Base-by-base conservation (phyloP, 75 land plant species). In the Picea glauca region DNA sequence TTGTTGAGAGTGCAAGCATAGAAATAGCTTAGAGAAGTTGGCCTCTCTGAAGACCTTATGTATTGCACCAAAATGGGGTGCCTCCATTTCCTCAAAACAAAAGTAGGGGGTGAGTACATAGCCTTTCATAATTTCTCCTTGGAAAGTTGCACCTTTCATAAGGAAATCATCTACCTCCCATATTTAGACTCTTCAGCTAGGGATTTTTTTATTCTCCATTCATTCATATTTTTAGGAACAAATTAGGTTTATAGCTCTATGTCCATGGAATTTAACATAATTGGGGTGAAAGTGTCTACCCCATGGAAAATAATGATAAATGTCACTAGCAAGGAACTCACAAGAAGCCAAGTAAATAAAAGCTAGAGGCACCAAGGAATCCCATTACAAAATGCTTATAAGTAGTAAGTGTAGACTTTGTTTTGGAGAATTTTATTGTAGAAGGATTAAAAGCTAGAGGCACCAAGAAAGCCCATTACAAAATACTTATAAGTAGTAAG, bases 1-100 rank as follows among this genome's bases (percentile, higher is more conserved):
- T 14, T 85, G 63, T 17, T 79, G 68, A 30, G 59, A 14, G n/a
- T 81, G 83, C 57, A 87, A 78, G 65, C 73, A 77, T 4, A 33
- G 80, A 75, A 87, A 60, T 62, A 87, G 87, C 83, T 87, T 87
- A 60, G 80, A 75, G 33, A 87, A 86, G 70, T 87, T 87, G 80
- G 83, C 84, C 56, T 83, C 88, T 7, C 88, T 86, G 70, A 87
- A 84, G 15, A 87, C 70, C 78, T 87, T 87, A 76, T 87, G 86
- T 6, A 87, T 85, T 7, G 88, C 88, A 8, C 83, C 88, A 33
- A 87, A 87, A 13, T 83, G 87, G 9, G 88, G 83, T 33, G 86
- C 88, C 2, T 87, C 86, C 75, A 31, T 13, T 30, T 87, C 83
- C 80, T 87, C 88, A 2, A 83, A 60, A 15, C 77, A 72, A 26